Conservation (phyloP, 2,329 filamentous ascomycete genomes). For the Trichoderma harzianum region DNA sequence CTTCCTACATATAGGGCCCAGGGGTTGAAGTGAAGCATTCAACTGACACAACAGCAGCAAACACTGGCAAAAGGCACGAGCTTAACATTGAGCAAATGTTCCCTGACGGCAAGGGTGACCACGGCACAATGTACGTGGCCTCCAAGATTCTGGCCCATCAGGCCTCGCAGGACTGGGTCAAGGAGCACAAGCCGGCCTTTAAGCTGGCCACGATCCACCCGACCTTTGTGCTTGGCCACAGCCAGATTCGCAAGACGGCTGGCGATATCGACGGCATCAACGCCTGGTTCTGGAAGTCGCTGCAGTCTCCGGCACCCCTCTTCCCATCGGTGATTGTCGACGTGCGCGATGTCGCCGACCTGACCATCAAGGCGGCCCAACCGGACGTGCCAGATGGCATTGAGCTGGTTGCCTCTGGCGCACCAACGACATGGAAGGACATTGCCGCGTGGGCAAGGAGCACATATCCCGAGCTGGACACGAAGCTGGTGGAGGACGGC, state of each 20-base stretch:
- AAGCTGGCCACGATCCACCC: conserved; percentile 20
- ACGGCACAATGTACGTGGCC: conserved; percentile 18
- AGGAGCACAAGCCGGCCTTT: conserved; percentile 18
- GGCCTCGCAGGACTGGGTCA: conserved; percentile 19
- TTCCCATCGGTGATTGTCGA: conserved; percentile 15
- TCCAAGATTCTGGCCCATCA: conserved; percentile 23
- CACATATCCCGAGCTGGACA: conserved; percentile 1
- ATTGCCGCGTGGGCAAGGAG: neutral
- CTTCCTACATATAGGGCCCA: too few species aligned
- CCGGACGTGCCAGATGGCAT: neutral
- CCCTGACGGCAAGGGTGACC: neutral
- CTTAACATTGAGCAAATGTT: neutral
- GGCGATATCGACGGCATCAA: conserved; percentile 19
- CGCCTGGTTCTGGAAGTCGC: conserved; percentile 15
- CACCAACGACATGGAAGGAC: neutral
- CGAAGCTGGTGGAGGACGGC: neutral
- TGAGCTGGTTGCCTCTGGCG: conserved; percentile 10
- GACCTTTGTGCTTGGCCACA: conserved; percentile 20
- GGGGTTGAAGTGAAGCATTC: neutral
- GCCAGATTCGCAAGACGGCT: conserved; percentile 15
- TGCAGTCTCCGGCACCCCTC: conserved; percentile 9
- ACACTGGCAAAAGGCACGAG: conserved; percentile 1
- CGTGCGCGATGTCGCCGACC: conserved; percentile 19
- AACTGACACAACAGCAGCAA: neutral
- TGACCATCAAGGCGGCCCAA: conserved; percentile 1